A percentile compares a stretch with the other conserved stretches of the same genome.
phyloP scores from a whole-genome alignment of 306 rosid genomes.

The Pyrus pyrifolia region DNA sequence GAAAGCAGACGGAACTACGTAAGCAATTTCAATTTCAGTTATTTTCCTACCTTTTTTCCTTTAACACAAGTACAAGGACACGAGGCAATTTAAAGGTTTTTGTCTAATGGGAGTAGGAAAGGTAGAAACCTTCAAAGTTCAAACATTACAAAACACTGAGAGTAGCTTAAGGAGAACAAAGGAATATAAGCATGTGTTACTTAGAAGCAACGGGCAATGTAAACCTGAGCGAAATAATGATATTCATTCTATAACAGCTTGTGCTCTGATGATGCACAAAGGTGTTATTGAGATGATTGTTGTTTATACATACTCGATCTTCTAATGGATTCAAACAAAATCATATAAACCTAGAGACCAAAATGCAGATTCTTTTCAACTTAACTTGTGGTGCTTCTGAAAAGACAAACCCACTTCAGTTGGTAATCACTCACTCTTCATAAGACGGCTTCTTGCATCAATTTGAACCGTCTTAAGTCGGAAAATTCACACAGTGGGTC shows the following conservation, averaged over 20 bases:
- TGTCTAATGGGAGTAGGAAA: neutral
- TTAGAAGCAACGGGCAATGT: neutral
- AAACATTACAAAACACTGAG: neutral
- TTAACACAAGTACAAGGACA: neutral
- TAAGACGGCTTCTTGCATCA: neutral
- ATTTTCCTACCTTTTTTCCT: neutral
- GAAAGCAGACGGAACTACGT: neutral
- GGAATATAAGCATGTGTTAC: neutral
- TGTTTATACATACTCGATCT: neutral
- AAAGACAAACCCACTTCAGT: neutral
- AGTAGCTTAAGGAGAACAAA: neutral
- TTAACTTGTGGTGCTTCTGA: neutral
- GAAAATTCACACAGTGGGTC: neutral
- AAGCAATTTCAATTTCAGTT: neutral
- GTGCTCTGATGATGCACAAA: neutral
- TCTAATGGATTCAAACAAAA: constrained; percentile 1
- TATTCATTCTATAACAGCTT: neutral
- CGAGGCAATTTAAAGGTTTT: neutral
- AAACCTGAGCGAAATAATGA: neutral
- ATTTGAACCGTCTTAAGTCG: neutral
- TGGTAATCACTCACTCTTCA: neutral
- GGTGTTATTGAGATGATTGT: neutral
- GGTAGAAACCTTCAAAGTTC: neutral
- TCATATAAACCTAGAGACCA: neutral
- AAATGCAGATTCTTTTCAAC: neutral